A percentile compares a stretch with the other conserved stretches of the same genome.
These are phyloP conservation scores for Oryza glumipatula DNA, from an alignment of 176 grass and related monocot genomes.

Conservation along the genomic window DNA sequence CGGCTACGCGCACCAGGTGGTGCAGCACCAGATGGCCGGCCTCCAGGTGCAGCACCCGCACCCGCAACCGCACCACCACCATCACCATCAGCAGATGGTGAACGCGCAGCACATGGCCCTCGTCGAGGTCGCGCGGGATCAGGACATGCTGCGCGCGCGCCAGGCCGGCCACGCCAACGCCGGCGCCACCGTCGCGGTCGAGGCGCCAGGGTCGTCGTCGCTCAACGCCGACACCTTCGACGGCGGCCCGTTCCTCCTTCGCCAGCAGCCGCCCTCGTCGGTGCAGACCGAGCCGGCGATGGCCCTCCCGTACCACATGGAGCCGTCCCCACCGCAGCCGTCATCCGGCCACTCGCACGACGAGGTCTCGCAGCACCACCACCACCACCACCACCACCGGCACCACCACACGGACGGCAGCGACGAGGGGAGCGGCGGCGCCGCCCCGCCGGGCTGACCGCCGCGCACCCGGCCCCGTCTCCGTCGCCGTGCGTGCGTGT, in stretches of 20 bases:
- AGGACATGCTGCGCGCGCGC: constrained; percentile 42
- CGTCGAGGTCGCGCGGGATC: constrained; percentile 47
- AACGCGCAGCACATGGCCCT: constrained; percentile 52
- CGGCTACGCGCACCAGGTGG: not conserved
- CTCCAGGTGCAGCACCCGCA: constrained; percentile 16
- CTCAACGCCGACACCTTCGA: constrained; percentile 25
- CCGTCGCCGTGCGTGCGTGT: not conserved
- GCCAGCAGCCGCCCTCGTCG: constrained; percentile 17
- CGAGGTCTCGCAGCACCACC: constrained; percentile 22
- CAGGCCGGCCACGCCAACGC: not conserved
- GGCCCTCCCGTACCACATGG: constrained; percentile 46
- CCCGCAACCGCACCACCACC: constrained; percentile 35
- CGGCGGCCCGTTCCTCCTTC: constrained; percentile 38
- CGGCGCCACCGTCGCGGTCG: constrained; percentile 35
- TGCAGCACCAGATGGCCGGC: constrained; percentile 44
- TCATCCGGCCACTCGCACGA: constrained; percentile 46
- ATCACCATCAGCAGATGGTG: constrained; percentile 35
- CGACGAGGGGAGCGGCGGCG: constrained; percentile 43
- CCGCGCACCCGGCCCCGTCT: not conserved
- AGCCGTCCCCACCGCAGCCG: constrained; percentile 48
- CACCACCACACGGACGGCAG: constrained; percentile 44
- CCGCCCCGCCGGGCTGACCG: constrained; percentile 27
- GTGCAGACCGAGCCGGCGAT: constrained; percentile 14
- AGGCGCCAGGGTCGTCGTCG: constrained; percentile 20
- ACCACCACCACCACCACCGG: not conserved